Conservation (phyloP, 257 asterid species). For the Asclepias syriaca region DNA sequence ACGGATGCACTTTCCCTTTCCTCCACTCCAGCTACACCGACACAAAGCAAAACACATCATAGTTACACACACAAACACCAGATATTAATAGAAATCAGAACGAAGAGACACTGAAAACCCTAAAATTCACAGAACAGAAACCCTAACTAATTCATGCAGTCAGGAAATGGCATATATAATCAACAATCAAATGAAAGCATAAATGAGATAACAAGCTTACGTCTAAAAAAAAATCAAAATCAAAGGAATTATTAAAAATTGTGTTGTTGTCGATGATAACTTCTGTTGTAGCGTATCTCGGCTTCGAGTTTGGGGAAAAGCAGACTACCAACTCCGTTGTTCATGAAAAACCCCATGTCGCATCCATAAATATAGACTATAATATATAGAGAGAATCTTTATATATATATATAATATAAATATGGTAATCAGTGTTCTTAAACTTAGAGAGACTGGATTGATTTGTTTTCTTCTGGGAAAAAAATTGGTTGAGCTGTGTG, state of each 20-base stretch:
- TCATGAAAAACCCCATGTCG: constrained; percentile 2
- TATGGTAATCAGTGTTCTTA: background rate
- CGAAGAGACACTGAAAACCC: background rate
- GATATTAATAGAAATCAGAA: background rate
- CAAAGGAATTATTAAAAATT: no score
- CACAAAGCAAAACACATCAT: background rate
- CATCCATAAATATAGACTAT: background rate
- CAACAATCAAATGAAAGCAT: background rate
- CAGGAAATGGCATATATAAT: background rate
- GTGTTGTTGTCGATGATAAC: background rate
- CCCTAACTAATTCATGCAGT: constrained; percentile 2
- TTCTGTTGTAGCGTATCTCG: background rate
- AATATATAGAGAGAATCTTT: background rate
- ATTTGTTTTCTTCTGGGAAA: constrained; percentile 9
- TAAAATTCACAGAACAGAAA: constrained; percentile 6
- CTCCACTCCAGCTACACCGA: constrained; percentile 33
- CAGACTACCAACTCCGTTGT: constrained; percentile 3
- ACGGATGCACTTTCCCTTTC: constrained; percentile 25
- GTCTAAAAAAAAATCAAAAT: background rate
- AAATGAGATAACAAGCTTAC: constrained; percentile 1
- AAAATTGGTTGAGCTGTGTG: background rate
- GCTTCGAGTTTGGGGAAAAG: constrained; percentile 5
- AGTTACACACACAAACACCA: background rate
- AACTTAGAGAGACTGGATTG: background rate
- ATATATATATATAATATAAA: background rate